phyloP scores from a whole-genome alignment of 768 basidiomycete genomes.

The Obba rivulosa region DNA sequence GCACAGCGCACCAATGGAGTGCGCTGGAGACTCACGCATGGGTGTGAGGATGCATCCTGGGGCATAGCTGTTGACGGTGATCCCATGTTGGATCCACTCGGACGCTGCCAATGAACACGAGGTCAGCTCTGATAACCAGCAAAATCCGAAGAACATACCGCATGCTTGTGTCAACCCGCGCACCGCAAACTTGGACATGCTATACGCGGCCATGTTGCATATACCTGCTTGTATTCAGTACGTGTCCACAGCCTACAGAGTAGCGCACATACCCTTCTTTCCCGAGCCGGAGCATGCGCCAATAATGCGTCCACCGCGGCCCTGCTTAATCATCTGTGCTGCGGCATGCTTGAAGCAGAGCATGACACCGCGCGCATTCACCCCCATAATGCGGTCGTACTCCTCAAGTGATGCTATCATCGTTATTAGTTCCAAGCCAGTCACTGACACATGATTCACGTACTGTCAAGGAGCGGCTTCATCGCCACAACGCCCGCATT shows the following conservation, averaged over 20 bases:
- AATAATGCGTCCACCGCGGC: conserved; percentile 35
- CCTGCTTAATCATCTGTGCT: conserved; percentile 37
- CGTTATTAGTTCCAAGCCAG: background rate
- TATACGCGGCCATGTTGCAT: conserved; percentile 12
- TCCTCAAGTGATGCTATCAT: background rate
- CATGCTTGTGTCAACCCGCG: conserved; percentile 26
- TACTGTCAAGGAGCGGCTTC: conserved; percentile 12
- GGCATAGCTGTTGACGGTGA: conserved; percentile 18
- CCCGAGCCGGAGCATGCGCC: conserved; percentile 25
- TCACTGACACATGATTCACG: background rate
- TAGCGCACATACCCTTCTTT: conserved; percentile 18
- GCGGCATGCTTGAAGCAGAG: conserved; percentile 39
- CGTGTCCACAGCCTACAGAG: conserved; percentile 28
- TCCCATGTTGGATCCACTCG: conserved; percentile 29
- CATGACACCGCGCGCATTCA: conserved; percentile 36
- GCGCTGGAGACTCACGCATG: conserved; percentile 1
- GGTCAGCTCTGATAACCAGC: background rate
- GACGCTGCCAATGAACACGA: conserved; percentile 13
- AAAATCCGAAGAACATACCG: conserved; percentile 19
- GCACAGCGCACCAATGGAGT: background rate
- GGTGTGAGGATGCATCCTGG: conserved; percentile 13
- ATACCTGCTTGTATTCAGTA: background rate
- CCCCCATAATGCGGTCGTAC: conserved; percentile 15
- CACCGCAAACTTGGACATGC: conserved; percentile 22
- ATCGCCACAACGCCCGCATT: conserved; percentile 20